Evolutionary conservation across 495 filamentous ascomycete species (phyloP).

Genomic region (Cudoniella acicularis): DNA sequence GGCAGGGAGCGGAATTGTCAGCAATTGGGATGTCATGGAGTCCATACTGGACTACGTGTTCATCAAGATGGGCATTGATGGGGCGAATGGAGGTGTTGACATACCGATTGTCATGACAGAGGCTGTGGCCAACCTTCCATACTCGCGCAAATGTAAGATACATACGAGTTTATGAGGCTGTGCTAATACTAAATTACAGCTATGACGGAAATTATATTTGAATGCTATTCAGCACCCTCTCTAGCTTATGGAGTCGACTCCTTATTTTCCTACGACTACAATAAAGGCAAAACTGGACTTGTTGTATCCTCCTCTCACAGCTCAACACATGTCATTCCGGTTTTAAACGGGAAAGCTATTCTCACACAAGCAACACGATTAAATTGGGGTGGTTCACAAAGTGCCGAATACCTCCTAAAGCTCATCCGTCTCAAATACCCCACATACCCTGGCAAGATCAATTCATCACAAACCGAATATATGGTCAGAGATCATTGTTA

Average conservation of each 20-base stretch:
- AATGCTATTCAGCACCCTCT: slow-evolving; percentile 84
- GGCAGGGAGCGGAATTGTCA: slow-evolving; percentile 80
- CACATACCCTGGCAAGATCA: slow-evolving; percentile 78
- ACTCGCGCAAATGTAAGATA: slow-evolving; percentile 75
- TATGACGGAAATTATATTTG: slow-evolving; percentile 96
- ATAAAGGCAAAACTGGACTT: slow-evolving; percentile 80
- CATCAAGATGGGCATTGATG: slow-evolving; percentile 84
- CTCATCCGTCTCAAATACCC: slow-evolving; percentile 92
- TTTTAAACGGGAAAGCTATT: slow-evolving; percentile 78
- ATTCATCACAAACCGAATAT: slow-evolving; percentile 77
- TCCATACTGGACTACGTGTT: slow-evolving; percentile 89
- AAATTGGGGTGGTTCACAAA: slow-evolving; percentile 92
- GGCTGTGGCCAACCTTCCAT: slow-evolving; percentile 82
- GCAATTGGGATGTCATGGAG: slow-evolving; percentile 97
- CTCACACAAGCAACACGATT: slow-evolving; percentile 79
- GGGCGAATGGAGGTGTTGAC: slow-evolving; percentile 66
- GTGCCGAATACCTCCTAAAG: slow-evolving; percentile 84
- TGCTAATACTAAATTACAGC: slow-evolving; percentile 43
- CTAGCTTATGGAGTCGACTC: slow-evolving; percentile 93
- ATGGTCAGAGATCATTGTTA: slow-evolving; percentile 89
- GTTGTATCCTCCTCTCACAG: slow-evolving; percentile 90
- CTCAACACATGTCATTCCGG: slow-evolving; percentile 92
- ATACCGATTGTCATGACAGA: slow-evolving; percentile 94
- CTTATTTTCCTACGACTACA: slow-evolving; percentile 90
- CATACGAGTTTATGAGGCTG: neutral